These are phyloP conservation scores for Penicillium canariense DNA, from an alignment of 495 filamentous ascomycete genomes.

Conservation along the genomic window DNA sequence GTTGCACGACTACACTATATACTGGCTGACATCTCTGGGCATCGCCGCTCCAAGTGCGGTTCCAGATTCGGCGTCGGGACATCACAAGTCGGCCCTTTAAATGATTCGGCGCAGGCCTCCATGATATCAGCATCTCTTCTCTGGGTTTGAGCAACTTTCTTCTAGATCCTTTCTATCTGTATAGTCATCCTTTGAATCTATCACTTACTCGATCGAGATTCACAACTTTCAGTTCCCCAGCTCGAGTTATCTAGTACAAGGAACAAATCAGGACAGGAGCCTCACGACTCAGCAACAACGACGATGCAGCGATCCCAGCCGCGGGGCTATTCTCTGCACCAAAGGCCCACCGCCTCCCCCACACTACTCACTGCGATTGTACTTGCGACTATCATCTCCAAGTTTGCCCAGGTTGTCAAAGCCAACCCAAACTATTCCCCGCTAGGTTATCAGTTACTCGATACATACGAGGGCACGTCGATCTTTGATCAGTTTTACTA, in stretches of 20 bases:
- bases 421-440: conserved; percentile 53
- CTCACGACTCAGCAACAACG: no score
- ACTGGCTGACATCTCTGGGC: neutral
- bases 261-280: no score
- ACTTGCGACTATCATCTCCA: neutral
- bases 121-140: conserved; percentile 1
- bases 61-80: neutral
- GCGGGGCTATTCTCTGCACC: neutral
- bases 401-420: neutral
- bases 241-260: no score
- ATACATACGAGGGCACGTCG: conserved; percentile 46
- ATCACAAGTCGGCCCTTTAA: neutral
- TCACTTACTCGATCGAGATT: no score
- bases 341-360: neutral
- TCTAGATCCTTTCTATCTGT: no score
- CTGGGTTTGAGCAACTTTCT: no score
- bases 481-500: conserved; percentile 57
- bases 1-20: no score
- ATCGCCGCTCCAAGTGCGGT: no score
- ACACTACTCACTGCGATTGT: neutral
- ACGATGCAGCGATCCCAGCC: neutral
- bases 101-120: neutral
- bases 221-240: no score
- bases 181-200: no score
- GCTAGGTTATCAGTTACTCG: conserved; percentile 49